Conservation (phyloP, 805 yeast species). For the Scheffersomyces spartinae region DNA sequence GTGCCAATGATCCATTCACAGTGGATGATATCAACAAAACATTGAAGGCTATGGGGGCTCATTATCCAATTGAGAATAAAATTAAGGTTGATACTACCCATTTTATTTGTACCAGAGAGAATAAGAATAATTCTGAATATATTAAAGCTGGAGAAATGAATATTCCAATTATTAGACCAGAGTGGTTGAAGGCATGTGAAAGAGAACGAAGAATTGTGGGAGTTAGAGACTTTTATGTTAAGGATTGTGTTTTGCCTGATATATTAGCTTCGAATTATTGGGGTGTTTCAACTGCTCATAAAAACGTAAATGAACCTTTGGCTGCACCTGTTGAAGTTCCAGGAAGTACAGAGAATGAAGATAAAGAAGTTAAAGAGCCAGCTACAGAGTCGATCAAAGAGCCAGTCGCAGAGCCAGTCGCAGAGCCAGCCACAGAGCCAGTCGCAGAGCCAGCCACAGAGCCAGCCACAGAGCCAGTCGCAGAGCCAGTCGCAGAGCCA, state of each 20-base stretch:
- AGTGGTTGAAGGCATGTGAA: slow-evolving; percentile 94
- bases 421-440: slow-evolving; percentile 2
- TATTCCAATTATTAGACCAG: slow-evolving; percentile 91
- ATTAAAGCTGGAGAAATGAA: slow-evolving; percentile 73
- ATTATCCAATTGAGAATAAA: slow-evolving; percentile 50
- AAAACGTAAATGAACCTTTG: slow-evolving; percentile 3
- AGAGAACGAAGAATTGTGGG: slow-evolving; percentile 83
- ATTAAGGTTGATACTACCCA: slow-evolving; percentile 92
- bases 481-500: slow-evolving; percentile 4
- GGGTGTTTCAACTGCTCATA: too few relatives aligned
- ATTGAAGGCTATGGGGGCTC: slow-evolving; percentile 68
- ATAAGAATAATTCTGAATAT: slow-evolving; percentile 57
- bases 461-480: too few relatives aligned
- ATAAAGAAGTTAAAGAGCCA: slow-evolving; percentile 7
- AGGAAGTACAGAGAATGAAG: not conserved
- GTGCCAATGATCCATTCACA: slow-evolving; percentile 34
- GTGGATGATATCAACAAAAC: slow-evolving; percentile 47
- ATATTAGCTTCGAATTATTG: slow-evolving; percentile 31
- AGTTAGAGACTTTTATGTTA: slow-evolving; percentile 74
- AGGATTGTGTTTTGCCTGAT: slow-evolving; percentile 36
- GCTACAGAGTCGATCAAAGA: slow-evolving; percentile 1
- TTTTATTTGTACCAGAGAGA: slow-evolving; percentile 57
- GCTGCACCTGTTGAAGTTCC: slow-evolving; percentile 2
- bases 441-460: too few relatives aligned
- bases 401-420: slow-evolving; percentile 2